Evolutionary conservation across 371 early-diverging fungal species (phyloP).

Genomic region (Mucor mucedo): DNA sequence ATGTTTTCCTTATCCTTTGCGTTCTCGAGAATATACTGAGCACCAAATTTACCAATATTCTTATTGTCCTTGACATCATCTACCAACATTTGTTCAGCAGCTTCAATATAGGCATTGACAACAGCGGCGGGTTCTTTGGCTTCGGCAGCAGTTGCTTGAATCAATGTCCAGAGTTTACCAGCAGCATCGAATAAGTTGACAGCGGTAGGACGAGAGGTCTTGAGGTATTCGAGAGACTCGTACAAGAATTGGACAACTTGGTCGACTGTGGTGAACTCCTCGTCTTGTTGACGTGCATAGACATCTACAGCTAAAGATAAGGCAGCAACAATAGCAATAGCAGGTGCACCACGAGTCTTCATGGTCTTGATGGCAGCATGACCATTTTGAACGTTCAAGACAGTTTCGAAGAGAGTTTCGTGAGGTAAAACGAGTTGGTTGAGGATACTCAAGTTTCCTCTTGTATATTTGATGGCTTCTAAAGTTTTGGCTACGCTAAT

Average conservation of each 20-base stretch:
- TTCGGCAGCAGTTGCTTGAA: conserved; percentile 24
- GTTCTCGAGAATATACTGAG: conserved; percentile 61
- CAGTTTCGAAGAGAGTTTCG: conserved; percentile 77
- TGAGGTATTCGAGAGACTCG: conserved; percentile 75
- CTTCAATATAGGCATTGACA: conserved; percentile 66
- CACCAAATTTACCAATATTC: conserved; percentile 87
- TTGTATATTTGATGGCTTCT: conserved; percentile 80
- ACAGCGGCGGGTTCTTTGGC: conserved; percentile 43
- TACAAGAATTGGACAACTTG: conserved; percentile 62
- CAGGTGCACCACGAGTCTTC: conserved; percentile 96
- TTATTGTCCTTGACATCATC: conserved; percentile 88
- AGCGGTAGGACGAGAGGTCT: conserved; percentile 94
- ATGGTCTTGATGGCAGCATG: conserved; percentile 92
- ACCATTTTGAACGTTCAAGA: conserved; percentile 72
- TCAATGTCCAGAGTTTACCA: conserved; percentile 62
- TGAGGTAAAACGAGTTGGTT: conserved; percentile 95
- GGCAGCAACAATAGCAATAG: conserved; percentile 96
- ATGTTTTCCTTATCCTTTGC: conserved; percentile 49
- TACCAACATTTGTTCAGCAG: conserved; percentile 85
- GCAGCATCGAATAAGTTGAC: conserved; percentile 96
- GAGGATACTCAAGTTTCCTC: conserved; percentile 74
- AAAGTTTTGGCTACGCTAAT: conserved; percentile 48
- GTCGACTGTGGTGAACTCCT: conserved; percentile 45
- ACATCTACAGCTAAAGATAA: conserved; percentile 90
- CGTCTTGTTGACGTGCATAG: conserved; percentile 35